Evolutionary conservation across 495 filamentous ascomycete species (phyloP), one percentile per base, ranked within the genome.

Genomic region (Eremomyces bilateralis): DNA sequence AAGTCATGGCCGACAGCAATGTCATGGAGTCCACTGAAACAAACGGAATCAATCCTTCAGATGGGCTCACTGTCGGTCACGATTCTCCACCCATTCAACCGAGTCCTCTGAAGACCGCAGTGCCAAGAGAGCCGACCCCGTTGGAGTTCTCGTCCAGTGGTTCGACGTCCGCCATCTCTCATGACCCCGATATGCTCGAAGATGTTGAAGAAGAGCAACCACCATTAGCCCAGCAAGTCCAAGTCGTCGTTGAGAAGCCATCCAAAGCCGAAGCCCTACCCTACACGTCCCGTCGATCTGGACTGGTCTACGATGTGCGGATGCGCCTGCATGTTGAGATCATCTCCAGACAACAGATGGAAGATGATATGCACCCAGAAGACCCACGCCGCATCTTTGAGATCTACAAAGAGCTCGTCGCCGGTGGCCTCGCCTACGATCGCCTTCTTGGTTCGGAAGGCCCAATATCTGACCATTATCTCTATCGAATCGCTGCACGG

Each of bases 241-340:
- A 35, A 27, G 42, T 52, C 11, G 34, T 41, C 1, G 33, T 47
- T 6, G 39, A 43, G 15, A 15, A 32, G 17, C 16, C 29, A 15
- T n/a, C n/a, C n/a, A 49, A 45, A 29, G 44, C 37, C 21, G 10
- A 11, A 2, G 13, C 44, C 3, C 42, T 58, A 3, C 53, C 51
- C 1, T 58, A 55, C 33, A 36, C 52, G 0, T 52, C 50, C 12
- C 33, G 40, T 45, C 59, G 18, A 43, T 82, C 31, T 56, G 79
- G 3, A 76, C 79, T 4, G 73, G 90, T 22, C 64, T 97, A 94
- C 51, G 88, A 97, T 57, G 65, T 70, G 17, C 70, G 83, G 15
- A 97, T 97, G 88, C 78, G 82, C 34, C 73, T 77, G 40, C 88
- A 97, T 47, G 73, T 73, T 22, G 90, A 91, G 64, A 54, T 64